Conservation (phyloP, 1,284 basidiomycete genomes). For the Austroboletus rostrupii region DNA sequence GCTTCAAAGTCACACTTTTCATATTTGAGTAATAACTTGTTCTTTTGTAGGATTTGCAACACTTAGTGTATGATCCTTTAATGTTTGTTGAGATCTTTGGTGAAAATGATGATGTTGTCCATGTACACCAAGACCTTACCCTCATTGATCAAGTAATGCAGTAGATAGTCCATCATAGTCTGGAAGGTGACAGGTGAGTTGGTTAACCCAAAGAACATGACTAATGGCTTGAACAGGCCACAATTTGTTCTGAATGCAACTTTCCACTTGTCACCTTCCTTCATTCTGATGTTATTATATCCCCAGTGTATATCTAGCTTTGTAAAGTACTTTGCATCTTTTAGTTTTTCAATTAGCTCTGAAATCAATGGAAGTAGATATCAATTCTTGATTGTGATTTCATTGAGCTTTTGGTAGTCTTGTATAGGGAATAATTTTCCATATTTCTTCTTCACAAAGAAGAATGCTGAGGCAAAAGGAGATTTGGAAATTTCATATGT, state of each 20-base stretch:
- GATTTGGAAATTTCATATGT: no score
- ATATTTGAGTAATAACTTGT: background rate
- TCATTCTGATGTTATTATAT: no score
- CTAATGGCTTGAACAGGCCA: no score
- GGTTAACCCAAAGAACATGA: no score
- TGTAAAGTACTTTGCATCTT: background rate
- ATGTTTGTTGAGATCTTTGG: background rate
- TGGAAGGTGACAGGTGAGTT: background rate
- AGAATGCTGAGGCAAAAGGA: no score
- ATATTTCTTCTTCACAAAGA: constrained; percentile 5
- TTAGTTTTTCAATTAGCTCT: background rate
- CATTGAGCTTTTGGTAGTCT: constrained; percentile 1
- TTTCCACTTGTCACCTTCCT: no score
- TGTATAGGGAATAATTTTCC: background rate
- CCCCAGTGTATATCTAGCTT: background rate
- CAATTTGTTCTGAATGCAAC: no score
- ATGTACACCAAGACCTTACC: no score
- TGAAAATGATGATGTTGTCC: background rate
- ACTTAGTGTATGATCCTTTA: background rate
- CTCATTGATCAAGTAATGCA: background rate
- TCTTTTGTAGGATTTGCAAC: background rate
- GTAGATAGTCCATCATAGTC: background rate
- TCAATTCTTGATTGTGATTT: background rate
- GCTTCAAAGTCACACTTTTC: no score
- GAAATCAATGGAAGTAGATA: background rate